These are phyloP conservation scores for Globisporangium spiculum DNA, from an alignment of 352 stramenopile species.

Conservation along the genomic window DNA sequence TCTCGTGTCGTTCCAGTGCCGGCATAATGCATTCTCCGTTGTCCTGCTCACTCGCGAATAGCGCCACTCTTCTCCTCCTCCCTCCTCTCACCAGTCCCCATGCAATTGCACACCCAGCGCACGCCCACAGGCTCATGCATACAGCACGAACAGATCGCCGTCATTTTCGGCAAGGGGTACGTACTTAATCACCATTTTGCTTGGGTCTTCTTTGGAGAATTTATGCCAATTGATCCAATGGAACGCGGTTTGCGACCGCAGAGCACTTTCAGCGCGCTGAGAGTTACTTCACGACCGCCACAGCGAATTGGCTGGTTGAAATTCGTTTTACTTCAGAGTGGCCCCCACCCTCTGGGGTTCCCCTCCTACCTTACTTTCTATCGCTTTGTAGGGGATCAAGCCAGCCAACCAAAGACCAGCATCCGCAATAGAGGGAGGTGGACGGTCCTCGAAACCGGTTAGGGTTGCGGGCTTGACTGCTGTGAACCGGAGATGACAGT, in stretches of 20 bases:
- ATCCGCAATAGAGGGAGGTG: background rate
- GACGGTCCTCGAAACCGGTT: conserved; percentile 5
- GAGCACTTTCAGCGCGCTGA: conserved; percentile 12
- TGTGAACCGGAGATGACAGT: background rate
- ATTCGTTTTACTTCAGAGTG: conserved; percentile 52
- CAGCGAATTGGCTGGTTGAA: conserved; percentile 79
- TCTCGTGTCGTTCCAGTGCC: background rate
- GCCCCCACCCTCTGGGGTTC: conserved; percentile 5
- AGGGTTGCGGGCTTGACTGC: background rate
- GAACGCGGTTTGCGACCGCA: conserved; percentile 25
- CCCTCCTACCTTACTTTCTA: conserved; percentile 3
- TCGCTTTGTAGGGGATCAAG: conserved; percentile 1
- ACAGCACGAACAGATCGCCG: background rate
- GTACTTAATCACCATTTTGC: conserved; percentile 92
- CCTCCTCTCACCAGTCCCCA: background rate
- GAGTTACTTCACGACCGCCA: conserved; percentile 46
- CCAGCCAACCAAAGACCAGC: conserved; percentile 12
- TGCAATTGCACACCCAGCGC: background rate
- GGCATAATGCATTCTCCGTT: background rate
- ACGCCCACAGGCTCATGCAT: background rate
- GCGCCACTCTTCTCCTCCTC: background rate
- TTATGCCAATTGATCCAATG: conserved; percentile 77
- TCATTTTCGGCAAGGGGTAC: conserved; percentile 22
- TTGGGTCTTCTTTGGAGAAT: conserved; percentile 87
- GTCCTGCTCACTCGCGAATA: background rate